A percentile compares a stretch with the other conserved stretches of the same genome.
Conservation (phyloP, 2,329 filamentous ascomycete genomes). For the Amylocarpus encephaloides region DNA sequence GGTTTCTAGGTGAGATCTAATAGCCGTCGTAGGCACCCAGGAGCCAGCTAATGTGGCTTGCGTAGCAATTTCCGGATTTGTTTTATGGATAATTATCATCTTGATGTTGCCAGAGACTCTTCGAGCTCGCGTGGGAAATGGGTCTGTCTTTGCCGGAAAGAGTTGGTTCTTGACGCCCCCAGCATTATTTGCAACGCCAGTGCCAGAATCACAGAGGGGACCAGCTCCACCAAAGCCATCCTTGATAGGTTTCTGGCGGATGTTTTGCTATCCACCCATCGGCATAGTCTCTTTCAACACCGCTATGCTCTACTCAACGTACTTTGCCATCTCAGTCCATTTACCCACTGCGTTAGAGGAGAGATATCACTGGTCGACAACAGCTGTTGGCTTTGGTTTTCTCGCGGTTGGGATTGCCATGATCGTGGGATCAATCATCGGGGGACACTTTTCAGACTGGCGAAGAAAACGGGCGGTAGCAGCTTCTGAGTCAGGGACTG, state of each 20-base stretch:
- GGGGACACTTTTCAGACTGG: constrained; percentile 4
- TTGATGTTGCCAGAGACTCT: constrained; percentile 5
- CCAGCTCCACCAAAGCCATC: constrained; percentile 1
- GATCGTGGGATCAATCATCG: constrained; percentile 2
- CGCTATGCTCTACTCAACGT: constrained; percentile 3
- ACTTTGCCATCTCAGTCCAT: constrained; percentile 4
- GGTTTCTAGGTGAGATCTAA: not conserved
- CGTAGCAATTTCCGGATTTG: constrained; percentile 3
- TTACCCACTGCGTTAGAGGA: constrained; percentile 2
- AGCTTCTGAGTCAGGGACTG: not conserved
- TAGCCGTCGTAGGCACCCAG: not conserved
- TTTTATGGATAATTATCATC: constrained; percentile 1
- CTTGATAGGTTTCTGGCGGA: constrained; percentile 1
- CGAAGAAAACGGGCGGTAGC: not conserved
- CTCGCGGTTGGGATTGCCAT: constrained; percentile 4
- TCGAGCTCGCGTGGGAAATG: constrained; percentile 2
- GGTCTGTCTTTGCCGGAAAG: not conserved
- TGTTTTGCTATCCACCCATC: constrained; percentile 4
- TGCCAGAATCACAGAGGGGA: constrained; percentile 2
- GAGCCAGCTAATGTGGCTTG: not conserved
- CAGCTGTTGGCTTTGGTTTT: constrained; percentile 4
- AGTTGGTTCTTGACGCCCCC: not conserved
- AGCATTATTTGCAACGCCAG: not conserved
- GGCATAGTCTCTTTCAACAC: constrained; percentile 4
- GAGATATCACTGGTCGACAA: constrained; percentile 1